These are phyloP conservation scores for Rhizopus arrhizus DNA, from an alignment of 371 early-diverging fungal genomes.

Conservation along the genomic window DNA sequence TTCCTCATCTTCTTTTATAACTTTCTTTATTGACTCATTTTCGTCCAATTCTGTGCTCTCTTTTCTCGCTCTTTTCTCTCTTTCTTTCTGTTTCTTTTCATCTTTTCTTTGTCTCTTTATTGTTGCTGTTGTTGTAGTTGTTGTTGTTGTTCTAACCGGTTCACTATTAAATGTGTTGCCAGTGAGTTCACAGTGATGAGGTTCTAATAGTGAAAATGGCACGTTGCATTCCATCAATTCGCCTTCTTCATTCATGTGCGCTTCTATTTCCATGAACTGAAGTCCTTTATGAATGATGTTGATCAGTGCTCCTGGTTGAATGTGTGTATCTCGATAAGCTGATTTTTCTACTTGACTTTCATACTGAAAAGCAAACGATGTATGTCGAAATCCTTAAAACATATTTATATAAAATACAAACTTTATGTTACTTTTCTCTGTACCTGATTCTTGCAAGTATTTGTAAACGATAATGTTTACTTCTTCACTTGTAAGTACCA, in stretches of 20 bases:
- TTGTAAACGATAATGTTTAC: constrained; percentile 90
- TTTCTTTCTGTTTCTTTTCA: constrained; percentile 47
- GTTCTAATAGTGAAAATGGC: constrained; percentile 74
- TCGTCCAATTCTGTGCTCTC: background rate
- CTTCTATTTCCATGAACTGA: constrained; percentile 88
- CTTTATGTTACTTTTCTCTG: too few species aligned
- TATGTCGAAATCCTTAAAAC: constrained; percentile 82
- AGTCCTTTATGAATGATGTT: constrained; percentile 90
- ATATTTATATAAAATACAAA: too few species aligned
- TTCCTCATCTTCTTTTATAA: constrained; percentile 15
- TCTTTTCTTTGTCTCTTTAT: constrained; percentile 59
- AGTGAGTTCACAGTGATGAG: constrained; percentile 68
- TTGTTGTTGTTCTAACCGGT: constrained; percentile 20
- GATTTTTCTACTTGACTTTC: constrained; percentile 82
- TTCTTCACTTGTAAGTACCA: constrained; percentile 84
- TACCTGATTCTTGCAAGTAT: constrained; percentile 89
- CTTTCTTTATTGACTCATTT: constrained; percentile 12
- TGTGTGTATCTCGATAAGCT: constrained; percentile 65
- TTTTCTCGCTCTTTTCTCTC: constrained; percentile 48
- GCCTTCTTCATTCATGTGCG: constrained; percentile 82
- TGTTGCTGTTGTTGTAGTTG: constrained; percentile 11
- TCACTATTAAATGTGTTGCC: constrained; percentile 33
- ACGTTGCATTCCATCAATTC: constrained; percentile 73
- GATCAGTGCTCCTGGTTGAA: constrained; percentile 87
- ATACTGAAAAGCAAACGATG: constrained; percentile 87